Conservation (phyloP, 257 asterid genomes). For the Agastache rugosa region DNA sequence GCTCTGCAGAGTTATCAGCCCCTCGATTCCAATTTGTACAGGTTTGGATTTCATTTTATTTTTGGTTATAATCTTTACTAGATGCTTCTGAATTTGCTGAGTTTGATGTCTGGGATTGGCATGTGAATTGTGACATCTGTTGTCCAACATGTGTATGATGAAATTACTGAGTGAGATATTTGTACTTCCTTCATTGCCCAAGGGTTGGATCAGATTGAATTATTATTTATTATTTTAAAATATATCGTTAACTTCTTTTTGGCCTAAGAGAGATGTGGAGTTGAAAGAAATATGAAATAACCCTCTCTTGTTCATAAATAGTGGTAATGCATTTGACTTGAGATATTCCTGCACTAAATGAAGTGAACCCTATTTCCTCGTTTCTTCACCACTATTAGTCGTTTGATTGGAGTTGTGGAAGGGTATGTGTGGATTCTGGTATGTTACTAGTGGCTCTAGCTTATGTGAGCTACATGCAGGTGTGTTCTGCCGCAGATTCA, state of each 20-base stretch:
- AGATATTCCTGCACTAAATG: neutral
- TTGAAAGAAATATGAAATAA: neutral
- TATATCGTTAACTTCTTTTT: neutral
- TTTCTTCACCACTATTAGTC: neutral
- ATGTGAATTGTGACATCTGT: neutral
- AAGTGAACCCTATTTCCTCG: neutral
- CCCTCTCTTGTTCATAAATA: neutral
- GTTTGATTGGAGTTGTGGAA: neutral
- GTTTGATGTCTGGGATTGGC: constrained; percentile 9
- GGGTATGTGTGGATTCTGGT: constrained; percentile 23
- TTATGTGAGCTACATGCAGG: constrained; percentile 54
- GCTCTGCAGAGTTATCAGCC: constrained; percentile 72
- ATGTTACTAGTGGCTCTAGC: constrained; percentile 10
- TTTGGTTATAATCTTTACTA: neutral
- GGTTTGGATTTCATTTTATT: constrained; percentile 40
- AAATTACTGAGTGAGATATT: constrained; percentile 24
- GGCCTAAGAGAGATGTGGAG: neutral
- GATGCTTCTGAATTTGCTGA: neutral
- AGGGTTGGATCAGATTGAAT: too few species aligned
- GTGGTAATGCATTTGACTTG: neutral
- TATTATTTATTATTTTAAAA: neutral
- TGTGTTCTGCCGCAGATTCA: constrained; percentile 78
- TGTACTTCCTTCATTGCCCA: neutral
- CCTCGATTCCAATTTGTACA: constrained; percentile 75
- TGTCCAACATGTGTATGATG: constrained; percentile 28